Base-by-base conservation (phyloP, 1,284 basidiomycete species). In the Sporisorium iseilematis-ciliati region DNA sequence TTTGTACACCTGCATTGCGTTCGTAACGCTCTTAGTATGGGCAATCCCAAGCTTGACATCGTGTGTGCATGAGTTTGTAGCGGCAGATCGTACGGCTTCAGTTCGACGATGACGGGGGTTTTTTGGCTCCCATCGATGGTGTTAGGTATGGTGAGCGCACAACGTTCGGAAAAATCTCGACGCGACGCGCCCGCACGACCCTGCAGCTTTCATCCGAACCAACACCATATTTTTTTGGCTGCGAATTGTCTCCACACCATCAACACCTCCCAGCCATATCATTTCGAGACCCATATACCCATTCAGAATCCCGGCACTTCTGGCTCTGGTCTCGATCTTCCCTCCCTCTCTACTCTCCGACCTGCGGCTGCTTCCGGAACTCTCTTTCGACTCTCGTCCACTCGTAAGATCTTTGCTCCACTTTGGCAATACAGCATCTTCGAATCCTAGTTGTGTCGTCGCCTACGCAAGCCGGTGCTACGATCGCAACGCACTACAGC, bases 101-200 rank as follows among this genome's bases (percentile, higher is more conserved):
- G 21, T 14, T 26, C 7, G 35, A 7, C 4, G 35, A 16, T 11
- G 38, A 23, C 25, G 21, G 12, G n/a, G n/a, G n/a, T n/a, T n/a
- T 42, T 42, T 43, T 54, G 4, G 3, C 40, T 10, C 25, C 2
- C 2, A 2, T 31, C 6, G 2, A 2, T 12, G 18, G 33, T 56
- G 54, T 56, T 41, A 21, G 54, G 10, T 23, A 12, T 5, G 20
- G 14, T 20, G 29, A 11, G 21, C 12, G 2, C 41, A 33, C 31
- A 33, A 10, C 16, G 26, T 38, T 14, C 25, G n/a, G 11, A 53
- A 35, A 53, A 57, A 26, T n/a, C 12, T 3, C 12, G 2, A 56
- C 64, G 64, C 64, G 64, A 56, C 64, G 57, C 64, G 64, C 57
- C 57, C 43, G 55, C 42, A 25, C 56, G 57, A 65, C 56, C 55